Percentiles rank a stretch among this genome's conserved stretches.
These are phyloP conservation scores for Penicillium verhagenii DNA, from an alignment of 495 filamentous ascomycete genomes.

Conservation along the genomic window DNA sequence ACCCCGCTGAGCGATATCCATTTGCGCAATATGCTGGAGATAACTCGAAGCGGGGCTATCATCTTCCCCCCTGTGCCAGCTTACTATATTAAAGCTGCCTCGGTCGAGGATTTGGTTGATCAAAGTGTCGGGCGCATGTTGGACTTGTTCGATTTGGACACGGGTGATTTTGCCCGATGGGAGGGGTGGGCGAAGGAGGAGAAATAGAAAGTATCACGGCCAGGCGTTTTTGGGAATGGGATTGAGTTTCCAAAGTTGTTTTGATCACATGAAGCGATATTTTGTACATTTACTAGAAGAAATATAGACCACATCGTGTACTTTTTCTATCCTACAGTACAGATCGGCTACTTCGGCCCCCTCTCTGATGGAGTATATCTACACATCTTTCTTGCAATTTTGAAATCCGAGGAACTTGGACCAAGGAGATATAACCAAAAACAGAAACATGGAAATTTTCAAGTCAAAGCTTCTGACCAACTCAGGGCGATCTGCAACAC, in stretches of 20 bases:
- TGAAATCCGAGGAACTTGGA: neutral
- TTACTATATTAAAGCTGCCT: constrained; percentile 36
- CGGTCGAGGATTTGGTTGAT: constrained; percentile 39
- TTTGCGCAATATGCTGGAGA: constrained; percentile 43
- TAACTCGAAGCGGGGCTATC: constrained; percentile 35
- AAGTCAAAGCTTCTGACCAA: too few relatives aligned
- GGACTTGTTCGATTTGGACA: constrained; percentile 46
- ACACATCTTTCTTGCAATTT: neutral
- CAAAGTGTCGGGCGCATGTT: constrained; percentile 46
- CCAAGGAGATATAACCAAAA: neutral
- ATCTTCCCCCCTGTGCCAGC: constrained; percentile 48
- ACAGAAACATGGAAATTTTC: neutral
- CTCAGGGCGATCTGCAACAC: neutral
- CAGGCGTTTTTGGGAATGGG: neutral
- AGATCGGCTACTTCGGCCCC: too few relatives aligned
- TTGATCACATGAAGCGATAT: neutral
- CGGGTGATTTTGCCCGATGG: constrained; percentile 42
- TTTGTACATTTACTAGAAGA: neutral
- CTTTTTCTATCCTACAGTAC: too few relatives aligned
- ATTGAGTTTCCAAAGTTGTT: neutral
- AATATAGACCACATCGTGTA: too few relatives aligned
- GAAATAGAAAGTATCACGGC: neutral
- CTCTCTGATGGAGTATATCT: too few relatives aligned
- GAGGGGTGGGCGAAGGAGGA: constrained; percentile 27
- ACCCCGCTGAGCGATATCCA: constrained; percentile 48